These are phyloP conservation scores for Candida dubliniensis DNA, from an alignment of 1,139 yeast genomes.

Conservation along the genomic window DNA sequence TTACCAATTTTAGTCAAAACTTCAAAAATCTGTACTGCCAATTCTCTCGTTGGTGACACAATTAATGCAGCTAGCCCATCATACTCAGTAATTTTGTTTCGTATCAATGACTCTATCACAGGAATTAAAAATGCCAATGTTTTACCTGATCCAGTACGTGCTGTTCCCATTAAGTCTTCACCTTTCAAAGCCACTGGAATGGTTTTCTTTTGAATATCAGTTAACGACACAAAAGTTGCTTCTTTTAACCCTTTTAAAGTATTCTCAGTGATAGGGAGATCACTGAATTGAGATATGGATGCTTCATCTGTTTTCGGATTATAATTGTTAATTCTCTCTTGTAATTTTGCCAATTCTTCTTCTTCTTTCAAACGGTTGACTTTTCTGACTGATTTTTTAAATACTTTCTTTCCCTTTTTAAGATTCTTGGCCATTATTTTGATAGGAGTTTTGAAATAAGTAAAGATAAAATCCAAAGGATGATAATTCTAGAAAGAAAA, in stretches of 20 bases:
- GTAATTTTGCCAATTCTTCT: conserved; percentile 45
- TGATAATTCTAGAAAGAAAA: neutral
- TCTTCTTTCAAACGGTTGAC: conserved; percentile 39
- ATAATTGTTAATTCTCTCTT: conserved; percentile 49
- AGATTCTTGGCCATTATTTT: conserved; percentile 13
- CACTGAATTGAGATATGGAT: conserved; percentile 47
- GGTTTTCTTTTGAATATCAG: conserved; percentile 83
- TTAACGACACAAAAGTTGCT: conserved; percentile 68
- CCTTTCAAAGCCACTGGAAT: conserved; percentile 80
- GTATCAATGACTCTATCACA: conserved; percentile 66
- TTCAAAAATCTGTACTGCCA: conserved; percentile 92
- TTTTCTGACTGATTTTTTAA: conserved; percentile 20
- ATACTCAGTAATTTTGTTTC: conserved; percentile 76
- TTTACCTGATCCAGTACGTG: conserved; percentile 96
- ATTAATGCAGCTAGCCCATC: conserved; percentile 95
- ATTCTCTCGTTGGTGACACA: conserved; percentile 90
- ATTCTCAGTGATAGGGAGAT: conserved; percentile 70
- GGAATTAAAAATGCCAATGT: conserved; percentile 92
- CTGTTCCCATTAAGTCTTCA: conserved; percentile 86
- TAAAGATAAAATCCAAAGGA: neutral
- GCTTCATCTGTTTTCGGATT: conserved; percentile 41
- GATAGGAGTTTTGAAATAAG: neutral
- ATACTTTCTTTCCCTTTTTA: conserved; percentile 15
- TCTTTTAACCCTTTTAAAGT: conserved; percentile 75
- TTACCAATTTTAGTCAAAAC: conserved; percentile 84